phyloP scores from a whole-genome alignment of 2,329 filamentous ascomycete genomes.

The Camillea tinctor region DNA sequence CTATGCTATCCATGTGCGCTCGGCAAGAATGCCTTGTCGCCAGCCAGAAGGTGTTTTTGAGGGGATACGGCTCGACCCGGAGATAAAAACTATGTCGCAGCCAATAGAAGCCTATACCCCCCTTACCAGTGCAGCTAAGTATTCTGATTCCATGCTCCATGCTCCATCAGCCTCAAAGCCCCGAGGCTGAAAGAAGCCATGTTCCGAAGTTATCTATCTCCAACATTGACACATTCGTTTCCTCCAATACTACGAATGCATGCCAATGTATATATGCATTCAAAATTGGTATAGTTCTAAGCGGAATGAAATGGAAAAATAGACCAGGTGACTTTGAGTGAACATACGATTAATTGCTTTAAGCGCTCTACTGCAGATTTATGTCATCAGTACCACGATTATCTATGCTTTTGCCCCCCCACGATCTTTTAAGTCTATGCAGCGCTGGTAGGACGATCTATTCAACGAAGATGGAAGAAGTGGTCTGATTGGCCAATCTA shows the following conservation, averaged over 20 bases:
- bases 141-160: background rate
- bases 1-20: background rate
- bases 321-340: no score
- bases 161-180: background rate
- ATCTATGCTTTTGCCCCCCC: conserved; percentile 4
- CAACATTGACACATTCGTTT: no score
- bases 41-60: background rate
- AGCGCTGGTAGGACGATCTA: conserved; percentile 1
- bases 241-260: no score
- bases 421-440: conserved; percentile 15
- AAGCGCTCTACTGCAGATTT: background rate
- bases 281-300: no score
- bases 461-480: background rate
- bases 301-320: no score
- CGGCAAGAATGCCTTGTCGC: background rate
- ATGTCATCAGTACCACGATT: background rate
- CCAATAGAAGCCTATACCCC: background rate
- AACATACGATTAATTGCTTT: background rate
- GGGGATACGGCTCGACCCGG: background rate
- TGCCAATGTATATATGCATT: no score
- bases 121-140: background rate
- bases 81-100: background rate
- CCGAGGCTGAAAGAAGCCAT: background rate
- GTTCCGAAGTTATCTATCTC: background rate
- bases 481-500: conserved; percentile 7